Base-by-base conservation (phyloP, 169 alveolate species). In the Cystoisospora suis region DNA sequence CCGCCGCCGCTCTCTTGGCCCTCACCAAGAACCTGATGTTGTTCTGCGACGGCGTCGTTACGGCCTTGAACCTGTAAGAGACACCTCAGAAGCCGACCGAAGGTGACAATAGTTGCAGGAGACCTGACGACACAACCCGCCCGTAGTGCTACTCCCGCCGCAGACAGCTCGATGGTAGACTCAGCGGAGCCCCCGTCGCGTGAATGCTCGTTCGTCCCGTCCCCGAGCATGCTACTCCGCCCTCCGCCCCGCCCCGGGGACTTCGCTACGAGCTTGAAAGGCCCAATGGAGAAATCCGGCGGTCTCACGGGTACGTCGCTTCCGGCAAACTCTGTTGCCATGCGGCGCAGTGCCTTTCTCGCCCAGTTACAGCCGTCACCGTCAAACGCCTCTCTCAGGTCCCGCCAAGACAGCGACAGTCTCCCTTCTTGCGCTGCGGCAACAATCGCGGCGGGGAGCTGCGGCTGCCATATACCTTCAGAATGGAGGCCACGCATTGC, bases 361-460 rank as follows among this genome's bases (percentile, higher is more conserved):
- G 83, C 92, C 92, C 92, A 88, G 12, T 83, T 83, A 47, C 56
- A 88, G 85, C 92, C 92, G 75, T 59, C 92, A 3, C 42, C 85
- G 0, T 49, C 89, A 32, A 88, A 88, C 56, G 83, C 70, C 17
- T 72, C 72, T 17, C 75, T 40, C 23, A 75, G 59, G 58, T 75
- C 80, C 29, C 56, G 20, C 92, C 92, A 88, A 42, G 70, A 77
- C 6, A 77, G 89, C 70, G 83, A 17, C 56, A 72, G 34, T 0
- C 34, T 20, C 12, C 89, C 49, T 9, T 32, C 38, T 4, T 20
- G 75, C 32, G 58, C 49, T 9, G 38, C 45, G n/a, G 75, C 87
- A 15, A 36, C 80, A 47, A 61, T 69, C 40, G 81, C 58, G 32
- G 90, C 87, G 15, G 56, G 34, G 12, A n/a, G 79, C 79, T 7